Evolutionary conservation across 176 grass and related monocot species (phyloP).

Genomic region (Carex myosuroides): DNA sequence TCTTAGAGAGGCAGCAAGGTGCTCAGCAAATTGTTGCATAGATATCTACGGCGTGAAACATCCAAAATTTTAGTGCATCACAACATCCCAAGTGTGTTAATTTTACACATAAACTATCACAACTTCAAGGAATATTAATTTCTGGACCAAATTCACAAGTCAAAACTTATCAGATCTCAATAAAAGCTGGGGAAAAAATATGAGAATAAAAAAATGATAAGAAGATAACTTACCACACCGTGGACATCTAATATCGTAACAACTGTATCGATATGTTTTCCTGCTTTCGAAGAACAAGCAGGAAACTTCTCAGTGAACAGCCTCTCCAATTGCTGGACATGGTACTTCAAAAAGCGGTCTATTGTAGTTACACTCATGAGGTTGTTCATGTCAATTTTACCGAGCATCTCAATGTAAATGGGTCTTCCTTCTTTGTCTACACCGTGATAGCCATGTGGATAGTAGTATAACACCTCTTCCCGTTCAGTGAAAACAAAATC

Average conservation of each 20-base stretch:
- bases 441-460: constrained; percentile 91
- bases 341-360: constrained; percentile 86
- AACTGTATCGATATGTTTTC: constrained; percentile 29
- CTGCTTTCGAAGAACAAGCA: constrained; percentile 24
- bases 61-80: background rate
- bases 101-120: background rate
- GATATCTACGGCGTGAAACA: background rate
- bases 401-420: constrained; percentile 78
- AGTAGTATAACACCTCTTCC: constrained; percentile 54
- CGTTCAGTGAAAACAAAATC: constrained; percentile 73
- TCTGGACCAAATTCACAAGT: background rate
- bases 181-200: background rate
- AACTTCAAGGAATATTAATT: background rate
- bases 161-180: background rate
- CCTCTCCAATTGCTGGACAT: constrained; percentile 41
- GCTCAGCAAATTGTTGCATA: background rate
- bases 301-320: constrained; percentile 34
- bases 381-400: constrained; percentile 78
- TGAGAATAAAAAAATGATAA: background rate
- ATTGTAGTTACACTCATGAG: constrained; percentile 68
- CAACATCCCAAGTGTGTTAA: background rate
- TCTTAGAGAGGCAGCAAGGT: background rate
- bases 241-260: constrained; percentile 39
- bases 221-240: constrained; percentile 63
- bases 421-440: constrained; percentile 92